Evolutionary conservation across 2,329 filamentous ascomycete genomes (phyloP).

Genomic region (Trematosphaeria pertusa): DNA sequence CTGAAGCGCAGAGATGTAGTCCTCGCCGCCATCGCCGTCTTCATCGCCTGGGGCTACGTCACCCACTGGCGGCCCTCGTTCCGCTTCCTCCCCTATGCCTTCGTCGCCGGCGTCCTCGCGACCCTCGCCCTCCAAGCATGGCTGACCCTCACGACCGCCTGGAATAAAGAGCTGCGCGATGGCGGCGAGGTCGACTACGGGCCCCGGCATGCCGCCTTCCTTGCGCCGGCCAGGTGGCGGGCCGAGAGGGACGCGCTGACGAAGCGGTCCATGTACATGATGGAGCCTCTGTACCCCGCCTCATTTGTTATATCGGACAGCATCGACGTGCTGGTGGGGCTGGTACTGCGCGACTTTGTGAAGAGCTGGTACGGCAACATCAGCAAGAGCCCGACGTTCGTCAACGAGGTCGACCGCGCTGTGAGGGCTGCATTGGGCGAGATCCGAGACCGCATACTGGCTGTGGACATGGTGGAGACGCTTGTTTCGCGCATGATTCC

Average conservation of each 20-base stretch:
- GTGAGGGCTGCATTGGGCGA: slow-evolving; percentile 75
- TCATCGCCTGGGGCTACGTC: slow-evolving; percentile 87
- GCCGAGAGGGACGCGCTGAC: slow-evolving; percentile 72
- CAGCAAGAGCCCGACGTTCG: slow-evolving; percentile 78
- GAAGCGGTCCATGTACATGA: slow-evolving; percentile 69
- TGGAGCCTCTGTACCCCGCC: slow-evolving; percentile 73
- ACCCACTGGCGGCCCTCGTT: slow-evolving; percentile 83
- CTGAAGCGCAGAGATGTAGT: slow-evolving; percentile 73
- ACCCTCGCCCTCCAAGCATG: slow-evolving; percentile 63
- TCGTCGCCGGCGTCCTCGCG: slow-evolving; percentile 70
- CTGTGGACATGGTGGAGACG: slow-evolving; percentile 83
- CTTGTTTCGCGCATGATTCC: slow-evolving; percentile 84
- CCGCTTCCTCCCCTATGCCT: slow-evolving; percentile 85
- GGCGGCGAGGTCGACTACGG: slow-evolving; percentile 52
- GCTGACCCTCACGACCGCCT: slow-evolving; percentile 66
- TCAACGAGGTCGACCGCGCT: slow-evolving; percentile 83
- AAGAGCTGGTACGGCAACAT: slow-evolving; percentile 88
- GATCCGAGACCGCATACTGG: slow-evolving; percentile 74
- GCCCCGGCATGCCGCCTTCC: slow-evolving; percentile 61
- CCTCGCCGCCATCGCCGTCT: slow-evolving; percentile 71
- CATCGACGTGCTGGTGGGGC: slow-evolving; percentile 77
- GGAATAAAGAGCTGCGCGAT: slow-evolving; percentile 52
- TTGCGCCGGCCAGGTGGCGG: slow-evolving; percentile 69
- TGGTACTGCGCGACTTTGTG: slow-evolving; percentile 84
- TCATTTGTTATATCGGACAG: slow-evolving; percentile 80